Evolutionary conservation across 371 early-diverging fungal species (phyloP), one percentile per base, ranked within the genome.

Genomic region (Rhizopus stolonifer): DNA sequence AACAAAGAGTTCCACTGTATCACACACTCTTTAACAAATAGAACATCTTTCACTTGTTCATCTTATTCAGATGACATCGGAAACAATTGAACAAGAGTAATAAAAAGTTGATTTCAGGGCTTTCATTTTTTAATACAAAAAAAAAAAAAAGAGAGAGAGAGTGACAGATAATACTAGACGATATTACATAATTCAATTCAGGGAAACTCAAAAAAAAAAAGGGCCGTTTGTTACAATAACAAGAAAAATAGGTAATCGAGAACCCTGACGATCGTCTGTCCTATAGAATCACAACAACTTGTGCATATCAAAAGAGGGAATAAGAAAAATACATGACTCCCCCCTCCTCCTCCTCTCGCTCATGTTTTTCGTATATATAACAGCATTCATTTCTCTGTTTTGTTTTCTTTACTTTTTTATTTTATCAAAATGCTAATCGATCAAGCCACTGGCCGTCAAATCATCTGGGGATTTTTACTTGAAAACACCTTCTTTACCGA

Each of bases 381-480:
- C n/a, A n/a, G n/a, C n/a, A 5, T 38, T 15, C 14, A n/a, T 38
- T 36, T 38, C 17, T 4, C 17, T 15, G 7, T 4, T 38, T 38
- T 38, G 7, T 38, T 15, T 23, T 15, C 32, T 47, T 32, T 46
- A 2, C 11, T 31, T 11, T 13, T 24, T n/a, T 42, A 29, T 13
- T 17, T 1, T 21, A 17, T 50, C 36, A 39, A 13, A 50, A 21
- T 52, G 22, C 14, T 31, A 42, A 39, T 40, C 18, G 29, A 42
- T n/a, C 19, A 13, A 52, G n/a, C 22, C 8, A 18, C 17, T 52
- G 53, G 48, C 26, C 4, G 23, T 8, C 24, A 26, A 39, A 44
- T 70, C n/a, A 24, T 69, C 22, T 76, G 76, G 76, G 76, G 76
- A 13, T 76, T 72, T 34, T 61, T 77, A 57, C 60, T 77, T 33